Conservation (phyloP, 257 asterid genomes). For the Primulina eburnea region DNA sequence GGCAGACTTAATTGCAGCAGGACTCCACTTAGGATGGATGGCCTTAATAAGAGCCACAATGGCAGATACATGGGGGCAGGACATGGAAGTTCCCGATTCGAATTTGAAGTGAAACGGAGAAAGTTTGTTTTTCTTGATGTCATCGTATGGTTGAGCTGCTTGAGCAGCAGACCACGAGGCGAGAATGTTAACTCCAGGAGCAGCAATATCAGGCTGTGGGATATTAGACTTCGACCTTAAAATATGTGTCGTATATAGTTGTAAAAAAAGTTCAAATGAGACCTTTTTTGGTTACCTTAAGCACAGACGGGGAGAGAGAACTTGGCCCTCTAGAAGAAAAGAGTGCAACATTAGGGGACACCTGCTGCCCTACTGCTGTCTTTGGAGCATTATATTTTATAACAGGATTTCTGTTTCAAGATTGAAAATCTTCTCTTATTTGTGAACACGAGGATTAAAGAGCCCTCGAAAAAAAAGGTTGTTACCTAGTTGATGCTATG, state of each 20-base stretch:
- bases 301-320: constrained; percentile 35
- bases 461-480: neutral
- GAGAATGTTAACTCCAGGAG: constrained; percentile 37
- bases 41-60: constrained; percentile 35
- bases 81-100: constrained; percentile 43
- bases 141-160: constrained; percentile 25
- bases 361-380: constrained; percentile 35
- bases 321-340: constrained; percentile 46
- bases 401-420: constrained; percentile 33
- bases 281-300: constrained; percentile 25
- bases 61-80: constrained; percentile 45
- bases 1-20: constrained; percentile 42
- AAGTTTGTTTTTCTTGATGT: neutral
- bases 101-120: constrained; percentile 30
- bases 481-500: constrained; percentile 32
- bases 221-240: neutral
- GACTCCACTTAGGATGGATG: constrained; percentile 44
- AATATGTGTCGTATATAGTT: neutral
- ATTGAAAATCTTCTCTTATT: constrained; percentile 6
- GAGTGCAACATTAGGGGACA: constrained; percentile 35
- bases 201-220: constrained; percentile 40
- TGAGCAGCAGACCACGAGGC: constrained; percentile 37
- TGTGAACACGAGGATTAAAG: neutral
- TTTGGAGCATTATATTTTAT: constrained; percentile 33
- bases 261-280: neutral